A percentile compares a stretch with the other conserved stretches of the same genome.
phyloP scores from a whole-genome alignment of 345 rosid species.

The Lepidium didymum region DNA sequence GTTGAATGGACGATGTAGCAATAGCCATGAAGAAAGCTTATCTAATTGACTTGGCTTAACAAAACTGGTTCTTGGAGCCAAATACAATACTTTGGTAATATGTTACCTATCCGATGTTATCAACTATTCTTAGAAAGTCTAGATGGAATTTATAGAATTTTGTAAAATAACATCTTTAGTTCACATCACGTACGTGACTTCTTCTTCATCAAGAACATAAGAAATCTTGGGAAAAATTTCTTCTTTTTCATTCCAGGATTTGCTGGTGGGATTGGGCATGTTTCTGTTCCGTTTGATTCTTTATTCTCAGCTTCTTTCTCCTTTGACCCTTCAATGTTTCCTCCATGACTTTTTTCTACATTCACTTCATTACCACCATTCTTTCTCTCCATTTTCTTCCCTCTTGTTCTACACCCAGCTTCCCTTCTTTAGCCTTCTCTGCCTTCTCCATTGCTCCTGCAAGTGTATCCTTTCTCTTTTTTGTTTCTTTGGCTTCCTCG shows the following conservation, averaged over 20 bases:
- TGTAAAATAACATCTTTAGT: background rate
- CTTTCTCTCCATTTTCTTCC: slow-evolving; percentile 79
- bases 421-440: slow-evolving; percentile 84
- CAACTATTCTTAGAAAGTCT: background rate
- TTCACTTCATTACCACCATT: slow-evolving; percentile 26
- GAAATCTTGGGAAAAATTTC: slow-evolving; percentile 62
- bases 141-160: background rate
- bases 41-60: background rate
- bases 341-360: slow-evolving; percentile 21
- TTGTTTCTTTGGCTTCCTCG: slow-evolving; percentile 67
- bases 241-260: slow-evolving; percentile 55
- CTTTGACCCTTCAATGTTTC: slow-evolving; percentile 34
- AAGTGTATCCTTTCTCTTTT: slow-evolving; percentile 51
- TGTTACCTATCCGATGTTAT: too few relatives aligned
- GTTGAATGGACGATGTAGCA: background rate
- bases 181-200: slow-evolving; percentile 40
- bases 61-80: too few relatives aligned
- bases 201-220: slow-evolving; percentile 57
- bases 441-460: slow-evolving; percentile 67
- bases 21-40: background rate
- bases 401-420: slow-evolving; percentile 76
- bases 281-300: slow-evolving; percentile 22
- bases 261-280: slow-evolving; percentile 22
- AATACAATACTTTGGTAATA: too few relatives aligned
- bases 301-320: slow-evolving; percentile 33